A percentile compares a stretch with the other conserved stretches of the same genome.
Evolutionary conservation across 768 basidiomycete species (phyloP).

Genomic region (Boletus sp.): DNA sequence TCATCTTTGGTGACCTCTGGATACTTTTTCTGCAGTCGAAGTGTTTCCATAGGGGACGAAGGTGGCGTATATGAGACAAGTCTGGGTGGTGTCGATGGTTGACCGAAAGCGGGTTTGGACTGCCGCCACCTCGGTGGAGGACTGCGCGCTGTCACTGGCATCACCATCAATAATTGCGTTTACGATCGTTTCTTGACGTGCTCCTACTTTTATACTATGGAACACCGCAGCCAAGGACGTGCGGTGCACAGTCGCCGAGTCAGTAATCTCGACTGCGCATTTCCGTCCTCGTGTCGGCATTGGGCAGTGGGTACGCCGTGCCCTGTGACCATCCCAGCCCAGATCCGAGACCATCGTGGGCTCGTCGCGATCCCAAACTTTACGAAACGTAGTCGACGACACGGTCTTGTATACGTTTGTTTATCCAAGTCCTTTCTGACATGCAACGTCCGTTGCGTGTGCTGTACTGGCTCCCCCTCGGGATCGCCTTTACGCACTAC

Average conservation of each 20-base stretch:
- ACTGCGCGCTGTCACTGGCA: conserved; percentile 5
- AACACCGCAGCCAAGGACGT: background rate
- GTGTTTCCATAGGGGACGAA: conserved; percentile 62
- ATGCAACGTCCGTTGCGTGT: conserved; percentile 17
- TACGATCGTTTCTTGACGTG: too few species aligned
- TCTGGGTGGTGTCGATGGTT: conserved; percentile 10
- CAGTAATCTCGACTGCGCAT: background rate
- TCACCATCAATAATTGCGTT: background rate
- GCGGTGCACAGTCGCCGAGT: too few species aligned
- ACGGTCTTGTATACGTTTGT: background rate
- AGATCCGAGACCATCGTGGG: too few species aligned
- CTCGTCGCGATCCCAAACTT: too few species aligned
- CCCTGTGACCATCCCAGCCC: too few species aligned
- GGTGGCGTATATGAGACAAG: conserved; percentile 9
- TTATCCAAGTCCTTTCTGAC: background rate
- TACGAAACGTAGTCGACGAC: too few species aligned
- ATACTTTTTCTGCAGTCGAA: conserved; percentile 88
- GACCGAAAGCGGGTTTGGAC: conserved; percentile 4
- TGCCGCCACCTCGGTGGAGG: conserved; percentile 17
- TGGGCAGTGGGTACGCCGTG: background rate
- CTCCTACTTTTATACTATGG: background rate
- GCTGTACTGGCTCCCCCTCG: conserved; percentile 60
- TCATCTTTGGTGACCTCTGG: conserved; percentile 90
- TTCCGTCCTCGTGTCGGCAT: background rate
- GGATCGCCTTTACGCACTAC: conserved; percentile 46